Base-by-base conservation (phyloP, 495 filamentous ascomycete genomes). In the Xylaria cubensis region DNA sequence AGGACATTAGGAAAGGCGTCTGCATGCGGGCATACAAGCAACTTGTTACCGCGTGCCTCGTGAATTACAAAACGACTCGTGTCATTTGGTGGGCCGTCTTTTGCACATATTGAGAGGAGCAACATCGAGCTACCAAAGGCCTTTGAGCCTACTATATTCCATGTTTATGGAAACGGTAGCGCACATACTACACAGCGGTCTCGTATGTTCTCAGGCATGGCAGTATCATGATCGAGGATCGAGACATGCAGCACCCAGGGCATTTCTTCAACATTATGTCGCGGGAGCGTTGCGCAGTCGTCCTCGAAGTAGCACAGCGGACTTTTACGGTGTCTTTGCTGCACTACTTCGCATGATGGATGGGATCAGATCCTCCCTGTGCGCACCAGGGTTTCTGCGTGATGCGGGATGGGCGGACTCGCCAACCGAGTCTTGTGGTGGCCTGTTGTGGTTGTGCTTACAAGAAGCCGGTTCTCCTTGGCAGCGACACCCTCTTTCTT, bases 221-320 rank as follows among this genome's bases (percentile, higher is more conserved):
- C n/a, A 19, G 36, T 36, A 36, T 3, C 24, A 42, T 42, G 48
- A 59, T 50, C 36, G 53, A 41, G 36, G 42, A 59, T 50, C 36
- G 53, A 41, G 36, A 29, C 51, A 46, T 32, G 21, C 53, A 42
- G 26, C 42, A 62, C 59, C 39, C 5, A 36, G 10, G 19, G 68
- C 68, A 21, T 46, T 63, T 36, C n/a, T 62, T 63, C 44, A 63
- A 70, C 58, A 34, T 21, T 5, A 13, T 62, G 32, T 50, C 51
- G 26, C 42, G 26, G 42, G 46, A 12, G 17, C 39, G 32, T 50
- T 51, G 44, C 46, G 34, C 61, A 36, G 21, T 4, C 59, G 46
- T 42, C 34, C 42, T 56, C 58, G 44, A 55, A n/a, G 50, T 36
- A 42, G 61, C 39, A 44, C 61, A 44, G 61, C 34, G 61, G 39